Evolutionary conservation across 441 rosid genomes (phyloP).

Genomic region (Cnidoscolus chayamansa): DNA sequence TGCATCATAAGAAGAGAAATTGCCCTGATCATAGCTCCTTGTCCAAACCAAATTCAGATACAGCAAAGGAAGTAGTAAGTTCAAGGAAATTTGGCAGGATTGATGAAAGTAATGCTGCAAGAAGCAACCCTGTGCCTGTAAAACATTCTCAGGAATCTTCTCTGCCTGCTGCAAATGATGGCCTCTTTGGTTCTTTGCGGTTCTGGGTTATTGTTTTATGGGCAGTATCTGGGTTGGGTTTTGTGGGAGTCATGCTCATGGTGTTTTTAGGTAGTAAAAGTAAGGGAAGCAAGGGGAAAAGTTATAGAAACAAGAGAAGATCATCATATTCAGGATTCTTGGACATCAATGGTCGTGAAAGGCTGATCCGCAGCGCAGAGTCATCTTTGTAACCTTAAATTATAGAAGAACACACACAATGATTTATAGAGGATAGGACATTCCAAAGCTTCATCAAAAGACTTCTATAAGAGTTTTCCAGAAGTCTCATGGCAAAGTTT

Average conservation of each 20-base stretch:
- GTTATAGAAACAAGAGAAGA: constrained; percentile 63
- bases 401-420: constrained; percentile 12
- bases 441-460: constrained; percentile 1
- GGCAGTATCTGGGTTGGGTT: constrained; percentile 71
- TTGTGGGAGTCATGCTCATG: constrained; percentile 52
- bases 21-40: constrained; percentile 54
- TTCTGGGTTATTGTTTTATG: constrained; percentile 72
- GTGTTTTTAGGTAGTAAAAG: constrained; percentile 53
- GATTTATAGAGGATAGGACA: constrained; percentile 1
- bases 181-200: constrained; percentile 56
- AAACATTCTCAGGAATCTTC: constrained; percentile 37
- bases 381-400: constrained; percentile 28
- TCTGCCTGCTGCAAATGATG: constrained; percentile 34
- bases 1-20: constrained; percentile 76
- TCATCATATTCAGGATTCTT: constrained; percentile 41
- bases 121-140: constrained; percentile 26
- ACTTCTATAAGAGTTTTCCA: not conserved
- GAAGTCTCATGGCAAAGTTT: constrained; percentile 8
- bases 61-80: constrained; percentile 27
- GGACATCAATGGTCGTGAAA: constrained; percentile 44
- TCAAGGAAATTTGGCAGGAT: constrained; percentile 56
- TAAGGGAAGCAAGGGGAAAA: constrained; percentile 61
- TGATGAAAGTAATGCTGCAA: constrained; percentile 27
- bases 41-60: constrained; percentile 22
- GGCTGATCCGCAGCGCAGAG: constrained; percentile 32